These are phyloP conservation scores for Cunninghamia lanceolata DNA, from an alignment of 75 land plant species.

Conservation along the genomic window DNA sequence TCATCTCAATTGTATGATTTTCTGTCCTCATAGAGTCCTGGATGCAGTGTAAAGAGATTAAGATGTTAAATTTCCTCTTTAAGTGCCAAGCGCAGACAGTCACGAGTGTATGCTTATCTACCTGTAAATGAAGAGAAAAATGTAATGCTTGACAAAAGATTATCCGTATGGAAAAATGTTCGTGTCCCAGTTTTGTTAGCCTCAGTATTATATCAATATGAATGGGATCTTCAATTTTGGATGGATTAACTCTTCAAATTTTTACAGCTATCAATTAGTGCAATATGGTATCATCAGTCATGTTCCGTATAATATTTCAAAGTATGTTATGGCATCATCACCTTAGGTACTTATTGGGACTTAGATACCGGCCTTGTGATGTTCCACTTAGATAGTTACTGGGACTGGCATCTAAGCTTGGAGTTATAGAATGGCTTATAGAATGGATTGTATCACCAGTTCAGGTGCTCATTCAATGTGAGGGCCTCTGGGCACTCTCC, in stretches of 20 bases:
- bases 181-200: neutral
- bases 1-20: conserved; percentile 5
- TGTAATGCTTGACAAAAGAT: neutral
- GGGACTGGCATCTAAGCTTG: no score
- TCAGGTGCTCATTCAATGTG: no score
- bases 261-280: neutral
- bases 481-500: no score
- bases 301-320: no score
- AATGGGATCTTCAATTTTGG: neutral
- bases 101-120: neutral
- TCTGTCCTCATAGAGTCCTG: neutral
- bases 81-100: neutral
- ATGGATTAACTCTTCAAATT: neutral
- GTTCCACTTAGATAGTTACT: no score
- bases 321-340: no score
- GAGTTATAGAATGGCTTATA: no score
- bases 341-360: no score
- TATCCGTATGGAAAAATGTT: neutral
- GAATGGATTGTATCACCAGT: no score
- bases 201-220: neutral
- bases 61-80: neutral
- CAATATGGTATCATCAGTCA: neutral
- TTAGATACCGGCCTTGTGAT: no score
- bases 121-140: conserved; percentile 3
- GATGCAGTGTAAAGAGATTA: conserved; percentile 9